Conservation (phyloP, 2,329 filamentous ascomycete species). For the Fusarium sp. region DNA sequence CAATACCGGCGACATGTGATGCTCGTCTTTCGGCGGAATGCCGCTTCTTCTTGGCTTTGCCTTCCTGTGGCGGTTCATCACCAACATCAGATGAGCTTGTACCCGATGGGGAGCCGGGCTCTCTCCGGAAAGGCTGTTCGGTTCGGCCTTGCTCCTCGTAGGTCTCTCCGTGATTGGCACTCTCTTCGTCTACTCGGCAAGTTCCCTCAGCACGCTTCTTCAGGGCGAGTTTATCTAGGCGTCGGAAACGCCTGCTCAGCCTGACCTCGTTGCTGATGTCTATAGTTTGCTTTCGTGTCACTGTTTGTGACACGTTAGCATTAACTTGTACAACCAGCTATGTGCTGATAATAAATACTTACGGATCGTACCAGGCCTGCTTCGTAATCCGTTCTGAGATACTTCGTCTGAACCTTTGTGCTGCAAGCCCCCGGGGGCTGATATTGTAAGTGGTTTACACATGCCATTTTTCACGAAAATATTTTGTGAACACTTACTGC, state of each 20-base stretch:
- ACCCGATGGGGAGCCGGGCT: constrained; percentile 1
- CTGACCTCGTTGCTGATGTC: constrained; percentile 45
- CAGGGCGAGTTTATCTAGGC: constrained; percentile 9
- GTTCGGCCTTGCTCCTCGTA: constrained; percentile 9
- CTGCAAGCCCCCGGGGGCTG: constrained; percentile 1
- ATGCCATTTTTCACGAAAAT: background rate
- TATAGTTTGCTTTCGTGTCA: constrained; percentile 33
- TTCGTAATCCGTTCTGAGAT: constrained; percentile 1
- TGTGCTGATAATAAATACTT: background rate
- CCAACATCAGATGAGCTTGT: constrained; percentile 5
- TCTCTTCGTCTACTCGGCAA: constrained; percentile 10
- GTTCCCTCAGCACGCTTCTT: constrained; percentile 1
- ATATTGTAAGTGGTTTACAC: constrained; percentile 8
- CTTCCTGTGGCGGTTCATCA: constrained; percentile 4
- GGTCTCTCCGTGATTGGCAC: constrained; percentile 4
- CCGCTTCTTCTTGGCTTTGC: constrained; percentile 13
- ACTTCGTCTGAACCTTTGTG: background rate
- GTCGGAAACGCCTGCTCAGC: constrained; percentile 41
- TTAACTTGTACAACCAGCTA: background rate
- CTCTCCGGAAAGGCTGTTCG: background rate
- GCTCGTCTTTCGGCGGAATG: constrained; percentile 1
- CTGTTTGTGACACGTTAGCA: constrained; percentile 21
- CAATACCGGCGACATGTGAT: constrained; percentile 5
- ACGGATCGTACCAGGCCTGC: constrained; percentile 31
- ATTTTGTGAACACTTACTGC: constrained; percentile 7